Evolutionary conservation across 2,329 filamentous ascomycete genomes (phyloP), one percentile per base, ranked within the genome.

Genomic region (Penicillium hordei): DNA sequence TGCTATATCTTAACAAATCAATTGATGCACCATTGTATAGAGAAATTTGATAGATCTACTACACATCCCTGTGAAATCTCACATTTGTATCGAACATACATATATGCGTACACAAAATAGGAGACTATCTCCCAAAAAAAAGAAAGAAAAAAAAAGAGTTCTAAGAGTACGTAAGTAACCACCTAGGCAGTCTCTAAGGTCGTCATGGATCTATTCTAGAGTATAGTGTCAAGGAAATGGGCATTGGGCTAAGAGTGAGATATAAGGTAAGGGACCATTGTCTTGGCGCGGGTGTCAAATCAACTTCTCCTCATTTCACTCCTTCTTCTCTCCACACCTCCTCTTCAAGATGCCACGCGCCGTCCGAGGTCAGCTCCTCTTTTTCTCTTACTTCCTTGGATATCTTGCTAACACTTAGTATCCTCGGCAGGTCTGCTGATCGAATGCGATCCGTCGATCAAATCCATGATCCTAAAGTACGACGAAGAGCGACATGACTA

Each of bases 401-500:
- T 40, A 23, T 13, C 5, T 33, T 58, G 60, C 51, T 65, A 38
- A 23, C 17, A 43, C 12, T 4, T 13, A 31, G 10, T 33, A 12
- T 42, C 33, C 13, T 36, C 8, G 40, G 29, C 61, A 79, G 78
- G 78, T 53, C 73, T 79, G 40, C 70, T 79, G 13, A 74, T 80
- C 57, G 76, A 79, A 67, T 79, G 78, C 67, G 78, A 80, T 60
- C 78, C 78, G 3, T 79, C 78, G 40, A 78, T 80, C 63, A 79
- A 79, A 65, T 76, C 78, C 42, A 78, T 80, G 63, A 79, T 80
- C 54, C 69, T 79, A 29, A 80, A 79, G 49, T 79, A 79, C 63
- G 78, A 80, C 59, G 74, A 78, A 60, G 75, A 78, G 53, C 65
- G 71, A 48, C 76, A 79, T 57, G 77, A 79, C 63, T 80, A 78